Percentiles rank a stretch among this genome's conserved stretches.
phyloP scores from a whole-genome alignment of 1,284 basidiomycete genomes.

The Papiliotrema flavescens region DNA sequence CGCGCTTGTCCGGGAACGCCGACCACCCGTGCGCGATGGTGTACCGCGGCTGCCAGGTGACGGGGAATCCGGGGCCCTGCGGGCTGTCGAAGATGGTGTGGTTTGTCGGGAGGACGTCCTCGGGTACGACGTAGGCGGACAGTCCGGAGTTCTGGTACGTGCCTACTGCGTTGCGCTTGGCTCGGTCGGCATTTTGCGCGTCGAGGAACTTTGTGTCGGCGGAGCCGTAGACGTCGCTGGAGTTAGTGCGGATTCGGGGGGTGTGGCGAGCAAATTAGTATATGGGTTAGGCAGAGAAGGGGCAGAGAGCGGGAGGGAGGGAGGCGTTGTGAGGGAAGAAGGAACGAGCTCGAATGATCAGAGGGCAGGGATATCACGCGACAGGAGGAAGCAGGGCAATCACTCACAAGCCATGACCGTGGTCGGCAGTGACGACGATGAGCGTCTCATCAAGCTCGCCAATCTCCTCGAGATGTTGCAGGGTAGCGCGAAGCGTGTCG shows the following conservation, averaged over 20 bases:
- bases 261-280: too few species aligned
- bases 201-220: slow-evolving; percentile 34
- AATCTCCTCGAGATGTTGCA: slow-evolving; percentile 48
- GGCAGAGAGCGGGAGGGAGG: too few species aligned
- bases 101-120: slow-evolving; percentile 33
- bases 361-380: too few species aligned
- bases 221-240: not conserved
- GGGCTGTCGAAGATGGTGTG: slow-evolving; percentile 33
- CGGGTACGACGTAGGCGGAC: slow-evolving; percentile 39
- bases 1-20: slow-evolving; percentile 44
- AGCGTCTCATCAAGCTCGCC: slow-evolving; percentile 50
- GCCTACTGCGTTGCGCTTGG: slow-evolving; percentile 49
- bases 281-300: too few species aligned
- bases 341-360: too few species aligned
- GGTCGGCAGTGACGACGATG: slow-evolving; percentile 50
- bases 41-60: slow-evolving; percentile 49
- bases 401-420: slow-evolving; percentile 43
- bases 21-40: slow-evolving; percentile 46
- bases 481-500: slow-evolving; percentile 47
- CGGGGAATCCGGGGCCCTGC: slow-evolving; percentile 47
- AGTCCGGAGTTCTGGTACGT: slow-evolving; percentile 45
- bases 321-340: too few species aligned
- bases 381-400: not conserved
- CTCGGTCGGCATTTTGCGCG: slow-evolving; percentile 36
- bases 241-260: not conserved